Evolutionary conservation across 2,329 filamentous ascomycete species (phyloP).

Genomic region (Ophiocordyceps polyrhachis-furcata): DNA sequence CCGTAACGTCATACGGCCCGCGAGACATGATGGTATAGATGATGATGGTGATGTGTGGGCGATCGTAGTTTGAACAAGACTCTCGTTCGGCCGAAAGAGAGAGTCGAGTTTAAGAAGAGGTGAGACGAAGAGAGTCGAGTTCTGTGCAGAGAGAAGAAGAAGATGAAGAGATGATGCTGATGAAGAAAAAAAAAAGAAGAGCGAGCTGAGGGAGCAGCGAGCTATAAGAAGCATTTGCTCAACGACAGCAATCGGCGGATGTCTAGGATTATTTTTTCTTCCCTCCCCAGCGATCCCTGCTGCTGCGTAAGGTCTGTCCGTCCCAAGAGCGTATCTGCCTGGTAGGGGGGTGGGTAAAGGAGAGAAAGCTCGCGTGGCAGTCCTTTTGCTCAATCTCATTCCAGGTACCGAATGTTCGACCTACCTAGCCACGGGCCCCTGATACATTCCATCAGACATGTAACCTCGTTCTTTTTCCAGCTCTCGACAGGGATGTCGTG

Average conservation of each 20-base stretch:
- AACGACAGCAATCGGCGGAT: constrained; percentile 3
- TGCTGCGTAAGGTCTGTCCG: background rate
- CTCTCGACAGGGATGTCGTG: background rate
- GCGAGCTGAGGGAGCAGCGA: background rate
- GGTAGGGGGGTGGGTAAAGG: background rate
- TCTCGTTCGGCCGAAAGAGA: no score
- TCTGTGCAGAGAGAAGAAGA: background rate
- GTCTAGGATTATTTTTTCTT: constrained; percentile 5
- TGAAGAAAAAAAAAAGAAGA: background rate
- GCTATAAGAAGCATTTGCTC: background rate
- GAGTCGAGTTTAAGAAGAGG: background rate
- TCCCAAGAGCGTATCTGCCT: background rate
- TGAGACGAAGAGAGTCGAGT: background rate
- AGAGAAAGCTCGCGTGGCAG: constrained; percentile 5
- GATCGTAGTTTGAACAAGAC: background rate
- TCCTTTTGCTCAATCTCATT: constrained; percentile 3
- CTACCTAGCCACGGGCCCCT: constrained; percentile 1
- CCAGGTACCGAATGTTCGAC: background rate
- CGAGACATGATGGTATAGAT: constrained; percentile 13
- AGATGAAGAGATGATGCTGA: background rate
- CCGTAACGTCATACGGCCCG: constrained; percentile 20
- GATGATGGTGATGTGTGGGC: background rate
- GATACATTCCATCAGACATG: background rate
- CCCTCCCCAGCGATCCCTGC: background rate
- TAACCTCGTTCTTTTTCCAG: background rate